These are phyloP conservation scores for Candida sithepensis DNA, from an alignment of 805 yeast species.

Conservation along the genomic window DNA sequence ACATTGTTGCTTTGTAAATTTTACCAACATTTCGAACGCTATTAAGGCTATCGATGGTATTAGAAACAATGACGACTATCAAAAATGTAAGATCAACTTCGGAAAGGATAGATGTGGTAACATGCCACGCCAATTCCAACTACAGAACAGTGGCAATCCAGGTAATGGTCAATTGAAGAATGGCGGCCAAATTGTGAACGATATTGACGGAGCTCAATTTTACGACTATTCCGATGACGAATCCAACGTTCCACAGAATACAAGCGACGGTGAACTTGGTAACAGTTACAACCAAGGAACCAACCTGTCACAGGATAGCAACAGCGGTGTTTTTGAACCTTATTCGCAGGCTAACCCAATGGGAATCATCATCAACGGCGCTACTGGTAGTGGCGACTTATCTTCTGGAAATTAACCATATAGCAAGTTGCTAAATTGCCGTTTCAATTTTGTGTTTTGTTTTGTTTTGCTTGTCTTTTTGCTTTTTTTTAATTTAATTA, in stretches of 20 bases:
- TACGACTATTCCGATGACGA: conserved; percentile 20
- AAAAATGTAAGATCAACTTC: conserved; percentile 75
- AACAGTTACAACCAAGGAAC: neutral
- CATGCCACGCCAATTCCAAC: conserved; percentile 70
- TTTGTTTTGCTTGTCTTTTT: too few relatives aligned
- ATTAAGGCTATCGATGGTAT: conserved; percentile 91
- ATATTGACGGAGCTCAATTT: conserved; percentile 18
- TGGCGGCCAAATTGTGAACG: conserved; percentile 14
- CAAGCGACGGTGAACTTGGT: neutral
- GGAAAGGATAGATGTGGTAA: conserved; percentile 97
- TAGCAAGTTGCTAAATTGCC: neutral
- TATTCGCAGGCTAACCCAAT: conserved; percentile 18
- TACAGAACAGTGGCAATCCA: conserved; percentile 1
- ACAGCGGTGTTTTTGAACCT: conserved; percentile 19
- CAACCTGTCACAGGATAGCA: conserved; percentile 3
- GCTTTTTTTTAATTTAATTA: too few relatives aligned
- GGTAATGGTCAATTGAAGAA: neutral
- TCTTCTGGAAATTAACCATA: neutral
- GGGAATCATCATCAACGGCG: conserved; percentile 17
- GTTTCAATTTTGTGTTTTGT: too few relatives aligned
- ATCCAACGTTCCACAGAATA: conserved; percentile 2
- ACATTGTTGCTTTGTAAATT: conserved; percentile 88
- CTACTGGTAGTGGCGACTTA: neutral
- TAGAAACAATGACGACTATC: conserved; percentile 67
- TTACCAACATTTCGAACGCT: conserved; percentile 87